Percentiles rank a stretch among this genome's conserved stretches.
Evolutionary conservation across 768 basidiomycete genomes (phyloP).

Genomic region (Pulveroboletus sp.): DNA sequence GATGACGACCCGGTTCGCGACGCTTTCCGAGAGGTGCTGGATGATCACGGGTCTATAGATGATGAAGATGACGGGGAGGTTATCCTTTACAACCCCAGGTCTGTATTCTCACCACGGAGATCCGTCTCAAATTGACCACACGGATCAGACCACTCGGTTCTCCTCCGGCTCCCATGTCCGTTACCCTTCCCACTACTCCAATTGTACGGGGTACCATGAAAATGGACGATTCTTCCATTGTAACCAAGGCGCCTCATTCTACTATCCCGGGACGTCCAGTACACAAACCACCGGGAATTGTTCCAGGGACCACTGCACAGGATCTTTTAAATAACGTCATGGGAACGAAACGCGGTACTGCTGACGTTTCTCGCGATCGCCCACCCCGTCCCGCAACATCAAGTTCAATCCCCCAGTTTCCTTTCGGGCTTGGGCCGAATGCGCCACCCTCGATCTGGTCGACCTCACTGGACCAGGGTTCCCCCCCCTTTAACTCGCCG

Average conservation of each 20-base stretch:
- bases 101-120: constrained; percentile 7
- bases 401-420: constrained; percentile 40
- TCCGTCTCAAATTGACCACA: constrained; percentile 3
- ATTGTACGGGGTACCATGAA: constrained; percentile 1
- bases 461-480: constrained; percentile 49
- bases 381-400: constrained; percentile 14
- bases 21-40: constrained; percentile 54
- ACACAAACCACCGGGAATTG: constrained; percentile 21
- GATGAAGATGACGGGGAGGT: constrained; percentile 64
- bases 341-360: constrained; percentile 16
- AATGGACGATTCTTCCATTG: constrained; percentile 1
- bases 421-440: constrained; percentile 53
- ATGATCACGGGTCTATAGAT: constrained; percentile 29
- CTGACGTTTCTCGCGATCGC: constrained; percentile 12
- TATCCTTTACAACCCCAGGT: constrained; percentile 76
- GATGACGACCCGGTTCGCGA: constrained; percentile 75
- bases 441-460: constrained; percentile 68
- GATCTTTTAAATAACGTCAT: constrained; percentile 56
- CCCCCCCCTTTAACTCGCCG: constrained; percentile 10
- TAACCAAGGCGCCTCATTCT: constrained; percentile 1
- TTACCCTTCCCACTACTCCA: constrained; percentile 21
- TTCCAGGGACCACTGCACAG: constrained; percentile 54
- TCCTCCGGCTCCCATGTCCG: constrained; percentile 9
- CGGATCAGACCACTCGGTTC: constrained; percentile 18
- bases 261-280: constrained; percentile 24